phyloP scores from a whole-genome alignment of 1,139 yeast species.

The Suhomyces taliae region DNA sequence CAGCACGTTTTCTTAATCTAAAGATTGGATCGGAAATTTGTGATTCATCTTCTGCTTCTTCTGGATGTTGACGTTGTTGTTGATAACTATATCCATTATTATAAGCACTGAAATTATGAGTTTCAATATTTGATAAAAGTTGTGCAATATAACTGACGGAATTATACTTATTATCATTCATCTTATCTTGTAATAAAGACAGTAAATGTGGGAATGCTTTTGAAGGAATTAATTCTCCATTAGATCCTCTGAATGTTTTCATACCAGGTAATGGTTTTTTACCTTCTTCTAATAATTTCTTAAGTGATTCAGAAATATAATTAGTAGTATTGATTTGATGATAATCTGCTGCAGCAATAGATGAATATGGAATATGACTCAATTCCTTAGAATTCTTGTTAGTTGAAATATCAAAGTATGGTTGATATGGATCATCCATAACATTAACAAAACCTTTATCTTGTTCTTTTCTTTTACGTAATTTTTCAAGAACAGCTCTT shows the following conservation, averaged over 20 bases:
- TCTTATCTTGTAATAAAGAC: slow-evolving; percentile 34
- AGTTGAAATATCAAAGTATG: slow-evolving; percentile 70
- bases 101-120: slow-evolving; percentile 48
- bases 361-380: slow-evolving; percentile 74
- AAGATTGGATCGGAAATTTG: slow-evolving; percentile 55
- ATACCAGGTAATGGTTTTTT: slow-evolving; percentile 45
- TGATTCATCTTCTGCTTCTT: slow-evolving; percentile 26
- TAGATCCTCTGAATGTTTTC: slow-evolving; percentile 46
- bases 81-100: slow-evolving; percentile 42
- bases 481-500: slow-evolving; percentile 78
- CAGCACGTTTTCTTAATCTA: slow-evolving; percentile 72
- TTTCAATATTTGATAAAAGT: slow-evolving; percentile 44
- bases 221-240: slow-evolving; percentile 47
- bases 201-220: slow-evolving; percentile 44
- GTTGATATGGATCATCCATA: slow-evolving; percentile 89
- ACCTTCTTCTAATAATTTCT: slow-evolving; percentile 41
- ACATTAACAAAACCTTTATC: slow-evolving; percentile 79
- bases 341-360: slow-evolving; percentile 68
- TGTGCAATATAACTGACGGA: slow-evolving; percentile 41
- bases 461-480: slow-evolving; percentile 67
- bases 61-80: slow-evolving; percentile 17
- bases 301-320: slow-evolving; percentile 44
- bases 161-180: slow-evolving; percentile 24
- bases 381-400: slow-evolving; percentile 54
- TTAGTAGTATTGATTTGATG: slow-evolving; percentile 70